A percentile compares a stretch with the other conserved stretches of the same genome.
These are phyloP conservation scores for Perkinsus olseni DNA, from an alignment of 169 alveolate genomes.

Conservation along the genomic window DNA sequence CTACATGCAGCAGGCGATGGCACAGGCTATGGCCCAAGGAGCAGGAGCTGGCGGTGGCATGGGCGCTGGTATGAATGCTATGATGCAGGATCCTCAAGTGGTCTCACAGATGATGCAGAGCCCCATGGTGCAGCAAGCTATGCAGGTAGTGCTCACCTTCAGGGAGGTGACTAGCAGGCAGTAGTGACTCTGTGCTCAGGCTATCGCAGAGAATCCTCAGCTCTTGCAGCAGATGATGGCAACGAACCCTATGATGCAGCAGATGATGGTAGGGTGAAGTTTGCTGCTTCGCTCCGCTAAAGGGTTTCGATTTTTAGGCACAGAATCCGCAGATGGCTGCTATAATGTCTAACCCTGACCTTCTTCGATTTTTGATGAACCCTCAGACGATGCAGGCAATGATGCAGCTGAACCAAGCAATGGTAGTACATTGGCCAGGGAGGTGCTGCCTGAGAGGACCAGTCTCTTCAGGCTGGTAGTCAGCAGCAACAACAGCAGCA, in stretches of 20 bases:
- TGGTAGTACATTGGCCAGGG: not conserved
- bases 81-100: conserved; percentile 28
- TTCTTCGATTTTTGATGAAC: conserved; percentile 24
- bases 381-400: conserved; percentile 44
- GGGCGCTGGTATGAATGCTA: conserved; percentile 18
- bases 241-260: conserved; percentile 67
- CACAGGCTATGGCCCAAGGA: conserved; percentile 12
- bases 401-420: conserved; percentile 22
- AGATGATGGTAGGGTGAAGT: conserved; percentile 34
- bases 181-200: not conserved
- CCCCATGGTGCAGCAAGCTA: conserved; percentile 59
- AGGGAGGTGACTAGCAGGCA: not conserved
- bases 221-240: conserved; percentile 56
- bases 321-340: conserved; percentile 24
- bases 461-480: not conserved
- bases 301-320: not conserved
- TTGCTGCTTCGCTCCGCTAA: not conserved
- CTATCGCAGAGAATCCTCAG: conserved; percentile 20
- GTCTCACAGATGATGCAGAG: conserved; percentile 51
- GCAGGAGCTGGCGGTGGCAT: conserved; percentile 2
- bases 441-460: not conserved
- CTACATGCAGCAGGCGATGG: conserved; percentile 10
- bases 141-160: conserved; percentile 14
- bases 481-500: not conserved
- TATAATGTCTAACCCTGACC: conserved; percentile 22